Base-by-base conservation (phyloP, 75 land plant genomes). In the Gnetum montanum region DNA sequence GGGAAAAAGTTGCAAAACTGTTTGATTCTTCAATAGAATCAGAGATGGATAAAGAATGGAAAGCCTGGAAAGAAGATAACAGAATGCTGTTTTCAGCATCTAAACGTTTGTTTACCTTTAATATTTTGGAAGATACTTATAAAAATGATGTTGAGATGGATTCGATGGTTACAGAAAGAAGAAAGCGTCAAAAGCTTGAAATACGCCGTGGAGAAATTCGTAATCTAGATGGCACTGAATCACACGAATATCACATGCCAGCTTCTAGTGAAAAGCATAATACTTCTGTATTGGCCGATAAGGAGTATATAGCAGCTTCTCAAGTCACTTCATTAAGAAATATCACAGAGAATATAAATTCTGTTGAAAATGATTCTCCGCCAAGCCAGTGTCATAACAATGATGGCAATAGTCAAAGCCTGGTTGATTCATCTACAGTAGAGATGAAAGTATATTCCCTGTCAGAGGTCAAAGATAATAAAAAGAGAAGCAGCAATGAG, bases 161-260 rank as follows among this genome's bases (percentile, higher is more conserved):
- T 11, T n/a, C 43, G 19, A 60, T 29, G 31, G 54, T 54, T 27
- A 60, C 77, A 48, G 51, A 43, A 24, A 68, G 78, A 63, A 59
- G 72, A 49, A 85, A 85, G 30, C 72, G 89, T 20, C 71, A 69
- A 11, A 85, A 85, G 66, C 76, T 85, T 64, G 89, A 85, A 67
- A 51, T 85, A 40, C 85, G 88, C 23, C 79, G 88, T 51, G 72
- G 70, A 41, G 89, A 78, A 24, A 53, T 20, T 0, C 55, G 55
- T 34, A 31, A 8, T 1, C 34, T 36, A 30, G 55, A 53, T 8
- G 12, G 19, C 31, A 30, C 20, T 31, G 54, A 50, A 16, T 7
- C 52, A 37, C 64, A 66, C 63, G 58, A 58, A 54, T 74, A 72
- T 27, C 62, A 46, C 18, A 22, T 54, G 18, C 63, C 54, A 54